These are phyloP conservation scores for Colletotrichum brevisporum DNA, from an alignment of 2,329 filamentous ascomycete genomes.

Conservation along the genomic window DNA sequence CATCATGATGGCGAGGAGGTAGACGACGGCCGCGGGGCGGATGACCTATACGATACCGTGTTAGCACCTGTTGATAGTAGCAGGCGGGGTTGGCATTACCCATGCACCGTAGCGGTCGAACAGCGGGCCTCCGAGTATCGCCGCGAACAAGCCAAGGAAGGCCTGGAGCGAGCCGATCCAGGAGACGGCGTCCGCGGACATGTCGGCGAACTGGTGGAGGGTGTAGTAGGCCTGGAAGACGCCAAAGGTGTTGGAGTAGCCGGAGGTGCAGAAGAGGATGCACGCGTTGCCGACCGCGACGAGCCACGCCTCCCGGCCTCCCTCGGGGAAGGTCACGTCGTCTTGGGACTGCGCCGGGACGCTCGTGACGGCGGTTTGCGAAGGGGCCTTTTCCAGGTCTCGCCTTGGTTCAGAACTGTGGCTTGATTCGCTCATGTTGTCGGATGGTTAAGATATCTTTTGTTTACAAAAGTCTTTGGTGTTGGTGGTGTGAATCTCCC, in stretches of 20 bases:
- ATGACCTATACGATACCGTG: slow-evolving; percentile 3
- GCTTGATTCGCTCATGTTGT: not conserved
- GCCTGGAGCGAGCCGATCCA: slow-evolving; percentile 59
- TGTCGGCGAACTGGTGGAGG: slow-evolving; percentile 49
- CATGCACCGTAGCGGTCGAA: slow-evolving; percentile 59
- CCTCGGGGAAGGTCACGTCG: slow-evolving; percentile 46
- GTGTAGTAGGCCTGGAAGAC: slow-evolving; percentile 61
- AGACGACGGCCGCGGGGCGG: slow-evolving; percentile 40
- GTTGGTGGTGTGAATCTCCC: too few relatives aligned
- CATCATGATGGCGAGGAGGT: slow-evolving; percentile 60
- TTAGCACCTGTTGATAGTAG: too few relatives aligned
- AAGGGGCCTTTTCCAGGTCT: slow-evolving; percentile 6
- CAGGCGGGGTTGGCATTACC: slow-evolving; percentile 41
- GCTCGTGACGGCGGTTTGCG: not conserved
- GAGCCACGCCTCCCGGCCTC: slow-evolving; percentile 56
- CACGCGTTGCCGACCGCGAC: slow-evolving; percentile 52
- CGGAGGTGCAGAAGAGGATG: slow-evolving; percentile 56
- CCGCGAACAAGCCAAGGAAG: slow-evolving; percentile 54
- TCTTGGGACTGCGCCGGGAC: slow-evolving; percentile 1
- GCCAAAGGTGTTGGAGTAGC: slow-evolving; percentile 61
- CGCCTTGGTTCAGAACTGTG: not conserved
- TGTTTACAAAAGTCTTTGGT: too few relatives aligned
- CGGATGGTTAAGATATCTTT: too few relatives aligned
- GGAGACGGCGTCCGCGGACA: slow-evolving; percentile 52
- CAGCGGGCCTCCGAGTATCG: slow-evolving; percentile 53